Evolutionary conservation across 2,329 filamentous ascomycete species (phyloP).

Genomic region (Graphiopsis chlorocephala): DNA sequence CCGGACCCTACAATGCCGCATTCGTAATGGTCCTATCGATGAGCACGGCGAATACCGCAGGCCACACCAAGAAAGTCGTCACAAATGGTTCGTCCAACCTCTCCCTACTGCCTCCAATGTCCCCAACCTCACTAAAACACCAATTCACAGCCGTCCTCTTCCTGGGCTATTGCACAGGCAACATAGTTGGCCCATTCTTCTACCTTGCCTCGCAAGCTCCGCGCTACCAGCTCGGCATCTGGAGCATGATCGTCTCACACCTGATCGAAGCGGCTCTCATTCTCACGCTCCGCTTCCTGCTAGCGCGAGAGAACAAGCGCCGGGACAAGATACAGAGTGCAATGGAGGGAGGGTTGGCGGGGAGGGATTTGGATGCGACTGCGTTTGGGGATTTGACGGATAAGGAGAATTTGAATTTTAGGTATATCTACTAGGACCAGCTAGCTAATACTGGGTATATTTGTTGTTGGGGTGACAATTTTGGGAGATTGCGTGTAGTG

Average conservation of each 20-base stretch:
- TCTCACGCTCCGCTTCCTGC: constrained; percentile 43
- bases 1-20: constrained; percentile 51
- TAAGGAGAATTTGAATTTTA: constrained; percentile 49
- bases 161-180: constrained; percentile 62
- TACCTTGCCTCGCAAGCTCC: constrained; percentile 62
- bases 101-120: constrained; percentile 41
- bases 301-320: constrained; percentile 50
- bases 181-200: constrained; percentile 64
- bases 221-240: constrained; percentile 57
- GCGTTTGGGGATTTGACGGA: constrained; percentile 56
- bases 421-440: constrained; percentile 20
- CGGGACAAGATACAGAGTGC: constrained; percentile 49
- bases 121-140: constrained; percentile 24
- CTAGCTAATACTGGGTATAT: neutral
- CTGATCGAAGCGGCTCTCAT: constrained; percentile 52
- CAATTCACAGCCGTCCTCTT: constrained; percentile 62
- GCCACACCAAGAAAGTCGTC: constrained; percentile 64
- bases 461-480: neutral
- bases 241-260: constrained; percentile 57
- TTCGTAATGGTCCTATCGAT: constrained; percentile 52
- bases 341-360: constrained; percentile 46
- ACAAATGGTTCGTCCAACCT: constrained; percentile 42
- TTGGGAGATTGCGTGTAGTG: too few species aligned
- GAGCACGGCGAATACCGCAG: constrained; percentile 51
- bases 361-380: constrained; percentile 48